phyloP scores from a whole-genome alignment of 1,139 yeast genomes.

The Saccharomyces hybrid region DNA sequence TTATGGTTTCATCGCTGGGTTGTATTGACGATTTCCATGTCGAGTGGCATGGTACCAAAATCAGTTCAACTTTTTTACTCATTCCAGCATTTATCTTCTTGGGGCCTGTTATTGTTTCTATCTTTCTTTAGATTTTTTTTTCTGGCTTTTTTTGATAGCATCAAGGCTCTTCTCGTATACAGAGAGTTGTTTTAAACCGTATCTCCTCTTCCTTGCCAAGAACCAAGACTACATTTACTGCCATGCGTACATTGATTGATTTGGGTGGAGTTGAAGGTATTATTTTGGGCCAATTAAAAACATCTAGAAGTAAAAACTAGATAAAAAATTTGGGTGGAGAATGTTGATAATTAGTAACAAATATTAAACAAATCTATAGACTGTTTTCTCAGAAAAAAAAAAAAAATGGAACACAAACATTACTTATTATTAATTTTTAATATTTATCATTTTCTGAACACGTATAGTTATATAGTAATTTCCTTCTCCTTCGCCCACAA shows the following conservation, averaged over 20 bases:
- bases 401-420: neutral
- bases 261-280: too few relatives aligned
- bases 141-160: too few relatives aligned
- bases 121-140: slow-evolving; percentile 41
- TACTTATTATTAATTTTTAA: neutral
- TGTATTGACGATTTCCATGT: slow-evolving; percentile 42
- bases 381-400: neutral
- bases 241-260: too few relatives aligned
- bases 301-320: too few relatives aligned
- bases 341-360: neutral
- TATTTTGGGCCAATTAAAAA: too few relatives aligned
- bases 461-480: slow-evolving; percentile 29
- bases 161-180: too few relatives aligned
- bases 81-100: neutral
- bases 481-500: slow-evolving; percentile 52
- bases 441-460: neutral
- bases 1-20: slow-evolving; percentile 19
- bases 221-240: too few relatives aligned
- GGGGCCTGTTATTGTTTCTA: slow-evolving; percentile 41
- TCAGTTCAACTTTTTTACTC: slow-evolving; percentile 29
- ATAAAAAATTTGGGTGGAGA: too few relatives aligned
- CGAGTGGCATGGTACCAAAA: slow-evolving; percentile 64
- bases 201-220: too few relatives aligned
- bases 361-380: neutral
- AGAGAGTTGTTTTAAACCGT: too few relatives aligned